Base-by-base conservation (phyloP, 768 basidiomycete genomes). In the Dacryopinax spathularia region DNA sequence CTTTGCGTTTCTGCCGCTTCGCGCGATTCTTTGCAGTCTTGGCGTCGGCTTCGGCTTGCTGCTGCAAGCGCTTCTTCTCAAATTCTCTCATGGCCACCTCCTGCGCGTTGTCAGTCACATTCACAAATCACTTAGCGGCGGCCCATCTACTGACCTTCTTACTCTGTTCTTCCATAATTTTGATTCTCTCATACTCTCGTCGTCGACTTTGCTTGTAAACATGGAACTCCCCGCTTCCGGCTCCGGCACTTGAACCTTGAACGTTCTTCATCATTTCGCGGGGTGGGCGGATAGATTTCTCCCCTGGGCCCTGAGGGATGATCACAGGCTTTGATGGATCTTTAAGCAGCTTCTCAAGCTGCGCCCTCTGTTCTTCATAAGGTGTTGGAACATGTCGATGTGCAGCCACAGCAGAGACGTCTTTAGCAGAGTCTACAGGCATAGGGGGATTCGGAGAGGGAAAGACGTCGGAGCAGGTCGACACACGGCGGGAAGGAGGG, bases 181-280 rank as follows among this genome's bases (percentile, higher is more conserved):
- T 94, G 64, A 98, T 72, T 64, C 96, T 78, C 75, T 99, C 96
- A 69, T 97, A 98, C 77, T 99, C 96, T 70, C 95, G 80, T 71
- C 95, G 81, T 66, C 96, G 78, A 67, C 87, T 85, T 18, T 95
- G 94, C 72, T 98, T 98, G 78, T 98, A 99, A 0, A 99, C 96
- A 72, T 99, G 96, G 71, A 98, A 97, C 74, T 95, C 94, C 41
- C 95, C 95, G 63, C 89, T 91, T 60, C 96, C 96, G 18, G 96
- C 96, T 44, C 95, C 96, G 6, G 96, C 93, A 73, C 90, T 91
- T 16, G 91, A 94, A 0, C 96, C 96, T 74, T 97, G 94, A 6
- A 99, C 95, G 69, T 98, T 98, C 81, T 96, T 97, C 90, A 99
- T 97, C 90, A 92, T 92, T 73, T 92, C 96, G 60, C 90, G 80